Evolutionary conservation across 192 early-diverging fungal species (phyloP), one percentile per base, ranked within the genome.

Genomic region (Linnemannia zychae): DNA sequence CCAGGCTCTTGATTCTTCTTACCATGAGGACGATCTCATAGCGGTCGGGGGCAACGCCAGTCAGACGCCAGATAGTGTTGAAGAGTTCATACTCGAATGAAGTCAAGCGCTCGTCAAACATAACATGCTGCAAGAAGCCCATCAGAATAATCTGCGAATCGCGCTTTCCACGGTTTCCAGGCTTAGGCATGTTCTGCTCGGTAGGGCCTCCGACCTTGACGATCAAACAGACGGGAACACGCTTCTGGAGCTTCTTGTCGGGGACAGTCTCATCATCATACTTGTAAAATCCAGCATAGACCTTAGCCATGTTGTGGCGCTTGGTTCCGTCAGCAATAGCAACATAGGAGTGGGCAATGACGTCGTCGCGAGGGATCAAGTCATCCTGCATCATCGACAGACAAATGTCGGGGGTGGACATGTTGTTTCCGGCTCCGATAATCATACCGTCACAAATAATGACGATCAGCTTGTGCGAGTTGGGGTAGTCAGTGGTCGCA

Each of bases 101-200:
- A 7, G 95, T 95, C 95, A 96, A 94, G 69, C 95, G 93, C 82
- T 96, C 95, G 82, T 96, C 94, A 88, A 95, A 96, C 92, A 95
- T 95, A 37, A 94, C 95, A 50, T 96, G 95, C 89, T 96, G 94
- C 85, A 99, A 82, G 87, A 99, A 99, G 74, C 94, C 94, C 97
- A 99, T 98, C 46, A 99, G 89, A 71, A 99, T 91, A 68, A 99
- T 93, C 88, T 99, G 98, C 15, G 97, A 97, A 86, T 99, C 98
- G 40, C 98, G 94, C 91, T 99, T 99, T 65, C 98, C 98, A 78
- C 98, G 91, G 87, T 96, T 96, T 28, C 95, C 95, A 34, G 95
- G 94, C 87, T 95, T 96, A 48, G 80, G 72, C 65, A 92, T 90
- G 53, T 82, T 88, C 36, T 88, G 77, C 80, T 94, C 93, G 15